Evolutionary conservation across 148 eudicot genomes (phyloP), one percentile per base, ranked within the genome.

Genomic region (Euryodendron excelsum): DNA sequence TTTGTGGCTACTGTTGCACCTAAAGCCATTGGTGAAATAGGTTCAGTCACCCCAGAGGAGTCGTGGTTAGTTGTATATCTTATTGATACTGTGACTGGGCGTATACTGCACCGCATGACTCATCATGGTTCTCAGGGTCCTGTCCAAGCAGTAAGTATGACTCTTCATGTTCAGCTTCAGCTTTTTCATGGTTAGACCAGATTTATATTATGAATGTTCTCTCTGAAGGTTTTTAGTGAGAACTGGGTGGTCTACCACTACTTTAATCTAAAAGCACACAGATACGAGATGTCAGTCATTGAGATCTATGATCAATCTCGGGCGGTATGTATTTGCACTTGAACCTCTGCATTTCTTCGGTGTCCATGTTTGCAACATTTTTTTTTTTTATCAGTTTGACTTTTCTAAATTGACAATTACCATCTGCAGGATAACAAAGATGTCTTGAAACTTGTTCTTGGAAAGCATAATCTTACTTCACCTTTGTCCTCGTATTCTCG

Each of bases 161-260:
- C 31, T 79, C 60, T 72, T 52, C 30, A n/a, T 68, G 44, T 50
- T 53, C 34, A 34, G 69, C 60, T 58, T 9, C 44, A 3, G 14
- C 77, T n/a, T 77, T 48, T 53, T 13, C 56, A 33, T 72, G 17
- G 34, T 33, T 63, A 12, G 14, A 34, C 27, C 28, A 28, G 30
- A 69, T 39, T 20, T 50, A 53, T 21, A 65, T 63, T 66, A 70
- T 85, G 27, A 5, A 8, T 62, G 66, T 8, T 67, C 53, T 79
- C 53, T 83, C 14, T 88, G 85, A 78, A 96, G 99, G 99, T 94
- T 72, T 89, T 96, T 79, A 93, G 99, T 82, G 99, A 96, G 88
- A 96, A 96, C 78, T 96, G 99, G 99, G 93, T 96, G 82, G 96
- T 93, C 83, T 96, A 96, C 84, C 99, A 96, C 89, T 93, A 93